A percentile compares a stretch with the other conserved stretches of the same genome.
phyloP scores from a whole-genome alignment of 1,284 basidiomycete genomes.

The Cutaneotrichosporon sp. region DNA sequence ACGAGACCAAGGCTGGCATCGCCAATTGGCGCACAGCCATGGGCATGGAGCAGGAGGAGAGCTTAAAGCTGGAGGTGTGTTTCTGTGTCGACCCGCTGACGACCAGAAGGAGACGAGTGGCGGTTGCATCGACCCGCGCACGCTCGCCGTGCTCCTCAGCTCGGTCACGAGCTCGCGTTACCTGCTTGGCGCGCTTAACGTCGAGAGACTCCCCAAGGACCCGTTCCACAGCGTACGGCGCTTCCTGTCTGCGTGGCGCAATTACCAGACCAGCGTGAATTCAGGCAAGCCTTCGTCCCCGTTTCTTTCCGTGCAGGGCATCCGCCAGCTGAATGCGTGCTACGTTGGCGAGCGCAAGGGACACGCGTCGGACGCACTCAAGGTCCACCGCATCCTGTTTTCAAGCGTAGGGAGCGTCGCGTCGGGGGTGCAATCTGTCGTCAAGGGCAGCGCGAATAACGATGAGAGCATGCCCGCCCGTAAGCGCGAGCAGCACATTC shows the following conservation, averaged over 20 bases:
- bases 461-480: constrained; percentile 37
- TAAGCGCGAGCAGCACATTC: constrained; percentile 44
- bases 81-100: background rate
- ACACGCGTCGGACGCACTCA: constrained; percentile 38
- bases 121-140: constrained; percentile 48
- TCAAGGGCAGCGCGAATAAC: constrained; percentile 39
- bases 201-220: constrained; percentile 47
- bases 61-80: constrained; percentile 44
- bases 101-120: constrained; percentile 48
- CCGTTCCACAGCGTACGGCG: constrained; percentile 38
- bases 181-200: constrained; percentile 38
- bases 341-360: constrained; percentile 38
- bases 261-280: constrained; percentile 27
- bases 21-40: constrained; percentile 42
- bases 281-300: background rate
- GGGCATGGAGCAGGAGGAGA: constrained; percentile 50
- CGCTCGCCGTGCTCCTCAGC: constrained; percentile 42
- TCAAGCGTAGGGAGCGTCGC: constrained; percentile 45
- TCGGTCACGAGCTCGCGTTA: constrained; percentile 46
- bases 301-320: constrained; percentile 33
- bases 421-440: constrained; percentile 37
- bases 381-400: constrained; percentile 42
- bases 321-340: constrained; percentile 34
- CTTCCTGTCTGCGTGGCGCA: constrained; percentile 42
- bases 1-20: constrained; percentile 49